phyloP scores from a whole-genome alignment of 108 stramenopile species.

The Fistulifera pelliculosa region DNA sequence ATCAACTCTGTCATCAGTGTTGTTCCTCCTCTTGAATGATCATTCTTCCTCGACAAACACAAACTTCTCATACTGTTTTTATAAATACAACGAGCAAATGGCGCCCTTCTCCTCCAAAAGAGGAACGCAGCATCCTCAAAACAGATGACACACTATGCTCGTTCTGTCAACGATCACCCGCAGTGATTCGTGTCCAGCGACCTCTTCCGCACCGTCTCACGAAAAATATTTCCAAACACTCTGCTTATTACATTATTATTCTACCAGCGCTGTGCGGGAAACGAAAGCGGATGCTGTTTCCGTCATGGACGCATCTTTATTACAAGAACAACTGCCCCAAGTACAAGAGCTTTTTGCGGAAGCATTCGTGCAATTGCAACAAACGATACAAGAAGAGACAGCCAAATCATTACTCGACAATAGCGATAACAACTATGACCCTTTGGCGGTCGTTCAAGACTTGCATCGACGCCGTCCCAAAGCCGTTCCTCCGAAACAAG shows the following conservation, averaged over 20 bases:
- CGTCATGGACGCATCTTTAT: conserved; percentile 23
- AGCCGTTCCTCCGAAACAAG: too few relatives aligned
- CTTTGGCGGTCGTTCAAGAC: conserved; percentile 33
- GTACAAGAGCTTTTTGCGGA: conserved; percentile 68
- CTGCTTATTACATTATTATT: conserved; percentile 68
- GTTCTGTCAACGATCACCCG: conserved; percentile 22
- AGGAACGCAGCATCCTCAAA: background rate
- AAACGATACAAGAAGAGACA: conserved; percentile 47
- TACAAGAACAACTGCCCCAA: conserved; percentile 39
- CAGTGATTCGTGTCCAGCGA: conserved; percentile 15
- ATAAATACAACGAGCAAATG: too few relatives aligned
- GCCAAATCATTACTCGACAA: conserved; percentile 33
- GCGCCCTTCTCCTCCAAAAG: too few relatives aligned
- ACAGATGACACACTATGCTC: conserved; percentile 10
- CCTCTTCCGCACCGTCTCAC: conserved; percentile 16
- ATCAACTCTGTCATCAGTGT: too few relatives aligned
- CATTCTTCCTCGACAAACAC: too few relatives aligned
- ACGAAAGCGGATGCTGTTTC: conserved; percentile 26
- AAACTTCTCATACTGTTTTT: too few relatives aligned
- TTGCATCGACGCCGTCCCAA: conserved; percentile 7
- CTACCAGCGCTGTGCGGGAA: conserved; percentile 44
- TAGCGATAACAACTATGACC: conserved; percentile 30
- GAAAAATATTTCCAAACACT: conserved; percentile 14
- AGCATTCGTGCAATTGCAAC: conserved; percentile 51
- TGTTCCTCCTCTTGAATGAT: too few relatives aligned